Base-by-base conservation (phyloP, 345 rosid species). In the Dipteronia sinensis region DNA sequence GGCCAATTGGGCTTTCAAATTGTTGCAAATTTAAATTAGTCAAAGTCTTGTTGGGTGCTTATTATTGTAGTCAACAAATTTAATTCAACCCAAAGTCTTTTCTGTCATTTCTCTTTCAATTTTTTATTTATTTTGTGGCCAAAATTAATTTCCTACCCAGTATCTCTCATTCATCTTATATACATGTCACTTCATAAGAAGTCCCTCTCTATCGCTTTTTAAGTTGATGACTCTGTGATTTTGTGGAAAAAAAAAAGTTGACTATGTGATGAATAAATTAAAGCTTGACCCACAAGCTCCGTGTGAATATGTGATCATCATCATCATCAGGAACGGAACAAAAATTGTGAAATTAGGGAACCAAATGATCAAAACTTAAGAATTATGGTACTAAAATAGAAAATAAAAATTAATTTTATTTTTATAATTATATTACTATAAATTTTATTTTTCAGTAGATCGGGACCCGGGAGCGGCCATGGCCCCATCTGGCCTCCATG, bases 201-300 rank as follows among this genome's bases (percentile, higher is more conserved):
- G 69, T 58, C 74, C 56, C 55, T 79, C 23, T 73, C 77, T 51
- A 15, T 15, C 15, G 1, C 27, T 47, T 73, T 61, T 40, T 20
- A 16, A 38, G 61, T 38, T 40, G 65, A 49, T 31, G 34, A 34
- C 22, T n/a, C 12, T n/a, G 65, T 34, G 64, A 68, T 25, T 31
- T 29, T 2, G 29, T 29, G 3, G 0, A 31, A 31, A 31, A 31
- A 0, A 34, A 4, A 34, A 34, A 0, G 4, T 53, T 40, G 58
- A 49, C 22, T 19, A 19, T n/a, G 65, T 34, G 69, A 68, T 25
- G 25, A 20, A 58, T 42, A 47, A 31, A 31, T 31, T 31, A 31
- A 20, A 69, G 1, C n/a, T 71, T 53, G n/a, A 58, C 65, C 65
- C 65, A 58, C 65, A 20, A 13, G n/a, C 51, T 56, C 53, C 44